These are phyloP conservation scores for Daedaleopsis nitida DNA, from an alignment of 768 basidiomycete genomes.

Conservation along the genomic window DNA sequence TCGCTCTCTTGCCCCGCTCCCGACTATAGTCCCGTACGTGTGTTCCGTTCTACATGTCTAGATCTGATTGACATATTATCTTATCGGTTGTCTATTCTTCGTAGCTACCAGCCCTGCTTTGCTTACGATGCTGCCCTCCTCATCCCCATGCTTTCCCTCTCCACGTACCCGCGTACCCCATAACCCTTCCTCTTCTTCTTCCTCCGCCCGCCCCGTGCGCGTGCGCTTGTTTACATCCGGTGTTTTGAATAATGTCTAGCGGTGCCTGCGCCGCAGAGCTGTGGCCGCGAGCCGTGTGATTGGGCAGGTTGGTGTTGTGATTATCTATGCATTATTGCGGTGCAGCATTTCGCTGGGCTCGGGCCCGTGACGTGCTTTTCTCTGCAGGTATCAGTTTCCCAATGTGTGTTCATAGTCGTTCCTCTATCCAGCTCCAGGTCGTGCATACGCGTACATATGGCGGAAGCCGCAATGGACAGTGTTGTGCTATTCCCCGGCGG, in stretches of 20 bases:
- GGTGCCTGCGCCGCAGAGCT: slow-evolving; percentile 19
- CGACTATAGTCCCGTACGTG: slow-evolving; percentile 16
- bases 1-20: slow-evolving; percentile 11
- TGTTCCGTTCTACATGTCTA: neutral
- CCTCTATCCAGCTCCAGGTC: neutral
- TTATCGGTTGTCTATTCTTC: slow-evolving; percentile 15
- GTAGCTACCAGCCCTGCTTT: slow-evolving; percentile 6
- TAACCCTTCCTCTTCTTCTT: neutral
- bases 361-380: neutral
- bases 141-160: neutral
- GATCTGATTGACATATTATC: slow-evolving; percentile 19
- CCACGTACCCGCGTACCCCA: neutral
- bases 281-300: slow-evolving; percentile 19
- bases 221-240: neutral
- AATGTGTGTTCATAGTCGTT: neutral
- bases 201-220: neutral
- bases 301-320: slow-evolving; percentile 21
- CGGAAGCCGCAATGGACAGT: too few relatives aligned
- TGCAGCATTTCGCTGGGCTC: neutral
- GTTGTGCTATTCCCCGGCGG: too few relatives aligned
- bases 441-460: too few relatives aligned
- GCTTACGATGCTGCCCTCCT: neutral
- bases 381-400: neutral
- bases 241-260: slow-evolving; percentile 5
- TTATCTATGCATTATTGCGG: slow-evolving; percentile 19